Percentiles rank a stretch among this genome's conserved stretches.
phyloP scores from a whole-genome alignment of 805 yeast species.

The Yarrowia phangngaensis region DNA sequence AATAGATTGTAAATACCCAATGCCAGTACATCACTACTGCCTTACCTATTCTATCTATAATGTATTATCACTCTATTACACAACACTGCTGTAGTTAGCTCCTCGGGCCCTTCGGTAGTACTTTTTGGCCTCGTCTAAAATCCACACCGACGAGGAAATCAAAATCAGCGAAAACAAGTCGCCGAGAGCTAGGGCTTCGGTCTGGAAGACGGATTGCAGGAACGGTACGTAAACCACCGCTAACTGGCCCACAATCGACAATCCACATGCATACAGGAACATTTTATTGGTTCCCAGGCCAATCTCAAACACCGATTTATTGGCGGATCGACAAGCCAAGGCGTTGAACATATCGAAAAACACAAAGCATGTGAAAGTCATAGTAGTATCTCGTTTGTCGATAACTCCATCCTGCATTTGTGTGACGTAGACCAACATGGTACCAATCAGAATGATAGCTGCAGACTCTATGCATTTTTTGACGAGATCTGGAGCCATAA shows the following conservation, averaged over 20 bases:
- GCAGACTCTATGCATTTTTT: conserved; percentile 76
- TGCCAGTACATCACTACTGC: neutral
- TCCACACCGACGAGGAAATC: conserved; percentile 75
- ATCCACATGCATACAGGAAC: conserved; percentile 90
- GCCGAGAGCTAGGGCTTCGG: conserved; percentile 74
- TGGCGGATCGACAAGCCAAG: conserved; percentile 80
- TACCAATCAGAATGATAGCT: conserved; percentile 71
- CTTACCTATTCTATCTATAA: neutral
- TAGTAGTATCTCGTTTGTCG: conserved; percentile 94
- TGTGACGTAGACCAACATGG: conserved; percentile 75
- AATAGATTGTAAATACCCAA: too few species aligned
- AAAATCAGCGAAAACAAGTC: conserved; percentile 63
- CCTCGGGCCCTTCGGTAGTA: conserved; percentile 37
- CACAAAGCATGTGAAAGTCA: conserved; percentile 98
- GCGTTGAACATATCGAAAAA: conserved; percentile 97
- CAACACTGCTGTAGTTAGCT: conserved; percentile 32
- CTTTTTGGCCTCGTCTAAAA: conserved; percentile 81
- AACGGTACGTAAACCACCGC: conserved; percentile 93
- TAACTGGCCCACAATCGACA: conserved; percentile 83
- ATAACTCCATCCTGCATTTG: conserved; percentile 80
- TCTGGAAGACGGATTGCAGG: conserved; percentile 88
- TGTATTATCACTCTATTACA: conserved; percentile 27
- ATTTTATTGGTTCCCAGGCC: conserved; percentile 76
- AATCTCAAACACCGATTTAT: conserved; percentile 75
- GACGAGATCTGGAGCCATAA: conserved; percentile 65